These are phyloP conservation scores for Penicillium lagena DNA, from an alignment of 495 filamentous ascomycete species.

Conservation along the genomic window DNA sequence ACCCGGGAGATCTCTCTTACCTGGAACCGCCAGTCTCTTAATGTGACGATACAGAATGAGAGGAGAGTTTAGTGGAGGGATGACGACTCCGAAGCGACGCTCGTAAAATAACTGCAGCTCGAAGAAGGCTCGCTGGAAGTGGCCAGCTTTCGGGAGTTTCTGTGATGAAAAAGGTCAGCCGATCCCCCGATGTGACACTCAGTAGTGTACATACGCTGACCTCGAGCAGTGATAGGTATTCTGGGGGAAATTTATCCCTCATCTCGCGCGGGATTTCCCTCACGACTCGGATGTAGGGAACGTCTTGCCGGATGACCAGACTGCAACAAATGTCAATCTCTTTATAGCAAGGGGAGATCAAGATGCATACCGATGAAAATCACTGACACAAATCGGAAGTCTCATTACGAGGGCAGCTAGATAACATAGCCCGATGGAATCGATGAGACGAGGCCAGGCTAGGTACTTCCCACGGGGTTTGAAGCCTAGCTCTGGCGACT, in stretches of 20 bases:
- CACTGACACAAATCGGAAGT: slow-evolving; percentile 54
- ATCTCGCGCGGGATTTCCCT: slow-evolving; percentile 56
- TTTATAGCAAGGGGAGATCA: not conserved
- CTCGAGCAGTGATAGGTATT: slow-evolving; percentile 52
- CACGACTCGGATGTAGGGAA: slow-evolving; percentile 39
- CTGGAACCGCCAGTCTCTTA: slow-evolving; percentile 67
- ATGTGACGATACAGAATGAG: slow-evolving; percentile 64
- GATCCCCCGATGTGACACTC: not conserved
- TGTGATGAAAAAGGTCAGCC: slow-evolving; percentile 5
- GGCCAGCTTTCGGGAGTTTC: slow-evolving; percentile 39
- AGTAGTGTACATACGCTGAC: slow-evolving; percentile 33
- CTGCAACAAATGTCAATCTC: not conserved
- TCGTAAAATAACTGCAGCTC: slow-evolving; percentile 57
- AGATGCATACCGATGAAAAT: slow-evolving; percentile 47
- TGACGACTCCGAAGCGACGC: slow-evolving; percentile 57
- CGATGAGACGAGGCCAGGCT: slow-evolving; percentile 52
- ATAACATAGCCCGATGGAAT: slow-evolving; percentile 62
- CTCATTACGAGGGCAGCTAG: slow-evolving; percentile 57
- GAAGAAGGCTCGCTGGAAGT: slow-evolving; percentile 57
- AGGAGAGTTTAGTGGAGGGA: slow-evolving; percentile 66
- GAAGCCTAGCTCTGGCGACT: slow-evolving; percentile 13
- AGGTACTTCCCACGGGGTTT: slow-evolving; percentile 20
- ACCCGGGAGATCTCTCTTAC: slow-evolving; percentile 39
- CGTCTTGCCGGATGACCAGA: slow-evolving; percentile 37
- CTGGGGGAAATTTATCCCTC: slow-evolving; percentile 54